These are phyloP conservation scores for Fraxinus latifolia DNA, from an alignment of 305 asterid species.

Conservation along the genomic window DNA sequence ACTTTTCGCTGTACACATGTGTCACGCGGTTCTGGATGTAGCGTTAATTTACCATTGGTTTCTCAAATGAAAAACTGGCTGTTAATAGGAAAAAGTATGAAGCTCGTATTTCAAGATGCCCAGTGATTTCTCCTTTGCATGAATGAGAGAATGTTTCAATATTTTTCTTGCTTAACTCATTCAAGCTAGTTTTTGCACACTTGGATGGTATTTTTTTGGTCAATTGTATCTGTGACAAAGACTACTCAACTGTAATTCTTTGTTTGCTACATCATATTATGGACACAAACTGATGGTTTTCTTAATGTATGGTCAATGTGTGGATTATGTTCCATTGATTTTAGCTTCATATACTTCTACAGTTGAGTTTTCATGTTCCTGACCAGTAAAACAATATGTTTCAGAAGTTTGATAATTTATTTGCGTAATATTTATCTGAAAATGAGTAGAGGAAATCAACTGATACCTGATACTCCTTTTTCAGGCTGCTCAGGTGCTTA, in stretches of 20 bases:
- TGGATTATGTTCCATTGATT: background rate
- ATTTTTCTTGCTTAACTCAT: background rate
- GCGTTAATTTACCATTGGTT: background rate
- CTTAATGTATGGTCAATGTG: background rate
- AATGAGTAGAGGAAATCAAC: background rate
- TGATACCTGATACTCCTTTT: conserved; percentile 18
- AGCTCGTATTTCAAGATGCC: background rate
- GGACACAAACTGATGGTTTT: background rate
- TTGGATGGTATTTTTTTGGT: background rate
- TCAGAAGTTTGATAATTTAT: background rate
- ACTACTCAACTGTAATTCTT: background rate
- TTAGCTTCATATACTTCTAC: background rate
- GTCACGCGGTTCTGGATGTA: background rate
- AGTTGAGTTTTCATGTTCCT: background rate
- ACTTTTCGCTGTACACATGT: background rate
- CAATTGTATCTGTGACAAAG: background rate
- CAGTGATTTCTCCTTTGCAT: background rate
- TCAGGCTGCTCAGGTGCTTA: conserved; percentile 78
- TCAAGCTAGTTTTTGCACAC: background rate
- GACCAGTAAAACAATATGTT: background rate
- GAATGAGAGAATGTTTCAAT: background rate
- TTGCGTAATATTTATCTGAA: background rate
- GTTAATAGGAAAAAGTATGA: background rate
- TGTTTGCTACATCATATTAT: background rate
- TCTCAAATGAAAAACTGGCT: background rate